Evolutionary conservation across 345 rosid species (phyloP), one percentile per base, ranked within the genome.

Genomic region (Citrus unshiu): DNA sequence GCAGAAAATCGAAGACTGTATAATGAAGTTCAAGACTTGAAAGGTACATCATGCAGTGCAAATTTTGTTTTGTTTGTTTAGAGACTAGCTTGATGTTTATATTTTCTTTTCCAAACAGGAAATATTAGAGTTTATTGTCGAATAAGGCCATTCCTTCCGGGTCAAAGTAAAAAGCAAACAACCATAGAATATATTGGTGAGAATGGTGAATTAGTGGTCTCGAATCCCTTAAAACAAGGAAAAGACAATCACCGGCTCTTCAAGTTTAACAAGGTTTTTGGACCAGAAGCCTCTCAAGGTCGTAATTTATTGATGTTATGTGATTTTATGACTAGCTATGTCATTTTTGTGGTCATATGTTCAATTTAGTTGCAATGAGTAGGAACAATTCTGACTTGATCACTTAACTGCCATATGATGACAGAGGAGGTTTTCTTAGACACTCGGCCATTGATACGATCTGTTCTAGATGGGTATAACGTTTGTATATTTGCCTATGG

Each of bases 401-500:
- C 34, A 4, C 39, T 61, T 78, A 35, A 63, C 59, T 73, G 19
- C 80, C 58, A 39, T 65, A 54, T 76, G 61, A 75, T 63, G 80
- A 67, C 88, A 95, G 99, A 90, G 97, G 97, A 96, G 79, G 97
- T 94, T 70, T 96, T 90, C 83, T 71, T 92, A 78, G 99, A 96
- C 77, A 94, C 98, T 64, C 95, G 83, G 71, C 99, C 98, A 59
- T 83, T 96, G 82, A 93, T 96, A 80, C 93, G 97, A 57, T 94
- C 99, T 12, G 97, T 94, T 79, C 97, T 96, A 73, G 98, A 96
- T 71, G 99, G 99, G 46, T 96, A 88, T 84, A 94, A 91, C 81
- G 99, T 96, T 60, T 96, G 98, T 72, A 94, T 96, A 80, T 94
- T 96, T 85, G 99, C 99, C n/a, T 96, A 96, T 86, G 99, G 99